Evolutionary conservation across 768 basidiomycete species (phyloP).

Genomic region (Leccinum barrowsii): DNA sequence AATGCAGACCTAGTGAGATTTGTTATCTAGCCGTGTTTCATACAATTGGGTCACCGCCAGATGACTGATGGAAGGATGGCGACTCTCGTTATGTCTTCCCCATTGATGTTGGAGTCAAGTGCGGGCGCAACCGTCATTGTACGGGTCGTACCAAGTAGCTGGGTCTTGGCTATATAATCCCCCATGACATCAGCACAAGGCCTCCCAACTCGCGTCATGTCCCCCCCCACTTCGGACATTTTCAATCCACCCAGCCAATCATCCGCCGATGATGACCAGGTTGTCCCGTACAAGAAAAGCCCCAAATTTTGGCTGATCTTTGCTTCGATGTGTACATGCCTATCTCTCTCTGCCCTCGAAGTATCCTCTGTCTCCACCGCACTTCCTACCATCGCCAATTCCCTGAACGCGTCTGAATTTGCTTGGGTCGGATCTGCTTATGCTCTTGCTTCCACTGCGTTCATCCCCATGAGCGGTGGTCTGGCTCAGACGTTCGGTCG

Average conservation of each 20-base stretch:
- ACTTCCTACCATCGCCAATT: conserved; percentile 39
- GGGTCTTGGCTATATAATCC: background rate
- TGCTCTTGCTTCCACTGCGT: conserved; percentile 37
- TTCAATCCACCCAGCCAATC: background rate
- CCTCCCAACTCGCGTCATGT: background rate
- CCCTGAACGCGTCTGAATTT: conserved; percentile 37
- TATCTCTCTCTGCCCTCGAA: conserved; percentile 34
- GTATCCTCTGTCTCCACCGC: conserved; percentile 35
- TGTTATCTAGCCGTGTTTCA: background rate
- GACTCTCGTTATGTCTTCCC: background rate
- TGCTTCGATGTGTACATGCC: conserved; percentile 23
- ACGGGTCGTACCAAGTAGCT: background rate
- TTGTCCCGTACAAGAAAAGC: background rate
- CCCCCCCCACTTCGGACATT: background rate
- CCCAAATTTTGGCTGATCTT: conserved; percentile 34
- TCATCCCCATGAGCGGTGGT: conserved; percentile 39
- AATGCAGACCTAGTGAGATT: background rate
- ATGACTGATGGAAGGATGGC: background rate
- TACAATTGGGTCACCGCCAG: background rate
- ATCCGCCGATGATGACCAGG: background rate
- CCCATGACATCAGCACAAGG: background rate
- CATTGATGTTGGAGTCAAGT: background rate
- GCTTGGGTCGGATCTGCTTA: conserved; percentile 47
- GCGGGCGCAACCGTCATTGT: background rate
- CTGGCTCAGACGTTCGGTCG: conserved; percentile 42